Base-by-base conservation (phyloP, 2,329 filamentous ascomycete genomes). In the Fusarium piperis region DNA sequence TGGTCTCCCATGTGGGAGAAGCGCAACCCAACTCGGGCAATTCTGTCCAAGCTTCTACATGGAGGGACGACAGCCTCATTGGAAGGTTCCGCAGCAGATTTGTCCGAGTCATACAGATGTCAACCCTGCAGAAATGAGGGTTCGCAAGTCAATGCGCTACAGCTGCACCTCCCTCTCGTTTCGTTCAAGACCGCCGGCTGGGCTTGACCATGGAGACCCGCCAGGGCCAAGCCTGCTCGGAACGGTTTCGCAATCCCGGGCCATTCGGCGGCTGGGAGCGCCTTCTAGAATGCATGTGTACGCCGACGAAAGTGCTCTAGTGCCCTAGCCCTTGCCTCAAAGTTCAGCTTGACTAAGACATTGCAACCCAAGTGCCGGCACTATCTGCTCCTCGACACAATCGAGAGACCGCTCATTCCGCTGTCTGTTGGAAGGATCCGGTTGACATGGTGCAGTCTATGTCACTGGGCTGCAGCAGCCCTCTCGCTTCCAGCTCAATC, bases 151-250 rank as follows among this genome's bases (percentile, higher is more conserved):
- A 73, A 59, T 52, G 28, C 67, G 60, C 62, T 64, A 63, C 53
- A 41, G 62, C 74, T 76, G 72, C 72, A 71, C 62, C 55, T 46
- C 36, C 39, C 60, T 64, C 59, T 68, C 46, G 51, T 67, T 66
- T 64, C 23, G 59, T 61, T 46, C 33, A 64, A 59, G 58, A 30
- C 64, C 65, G 53, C 65, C 64, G 44, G 60, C 62, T 65, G 65
- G 65, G 68, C 70, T 67, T 64, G 65, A 66, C 55, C 62, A 65
- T 55, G 39, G 57, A 57, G 51, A 35, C 56, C 58, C 62, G 56
- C 62, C 65, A 67, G 62, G 59, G 58, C 52, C 65, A 61, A 62
- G 64, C 64, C 71, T 64, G 61, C 38, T 53, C 64, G 58, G 57
- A 56, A 62, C 59, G 38, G 59, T 60, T 62, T 64, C 46, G 35